These are phyloP conservation scores for Alternaria solani DNA, from an alignment of 2,329 filamentous ascomycete genomes.

Conservation along the genomic window DNA sequence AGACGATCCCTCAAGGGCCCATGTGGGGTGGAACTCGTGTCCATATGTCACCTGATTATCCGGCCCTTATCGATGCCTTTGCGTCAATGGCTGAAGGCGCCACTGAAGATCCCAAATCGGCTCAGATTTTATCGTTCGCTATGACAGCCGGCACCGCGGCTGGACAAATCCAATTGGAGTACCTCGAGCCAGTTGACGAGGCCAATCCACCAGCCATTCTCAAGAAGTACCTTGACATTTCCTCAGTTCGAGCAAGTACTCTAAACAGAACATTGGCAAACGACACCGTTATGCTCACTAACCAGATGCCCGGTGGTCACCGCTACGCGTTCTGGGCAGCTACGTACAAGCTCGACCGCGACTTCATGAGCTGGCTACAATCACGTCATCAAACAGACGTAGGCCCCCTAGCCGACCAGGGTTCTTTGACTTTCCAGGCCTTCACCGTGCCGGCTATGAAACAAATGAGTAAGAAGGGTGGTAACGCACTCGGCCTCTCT, in stretches of 20 bases:
- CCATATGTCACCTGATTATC: conserved; percentile 11
- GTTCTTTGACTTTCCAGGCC: conserved; percentile 21
- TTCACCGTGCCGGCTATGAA: conserved; percentile 20
- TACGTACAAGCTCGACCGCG: conserved; percentile 31
- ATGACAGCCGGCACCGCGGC: conserved; percentile 21
- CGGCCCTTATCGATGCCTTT: conserved; percentile 18
- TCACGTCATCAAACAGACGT: conserved; percentile 26
- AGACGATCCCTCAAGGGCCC: conserved; percentile 24
- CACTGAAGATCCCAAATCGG: conserved; percentile 31
- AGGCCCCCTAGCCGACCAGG: conserved; percentile 20
- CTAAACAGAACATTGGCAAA: conserved; percentile 21
- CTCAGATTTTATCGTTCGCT: conserved; percentile 37
- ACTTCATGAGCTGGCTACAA: conserved; percentile 28
- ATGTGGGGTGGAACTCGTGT: conserved; percentile 15
- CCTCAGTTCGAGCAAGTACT: conserved; percentile 12
- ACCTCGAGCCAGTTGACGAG: conserved; percentile 31
- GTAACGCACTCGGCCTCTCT: conserved; percentile 31
- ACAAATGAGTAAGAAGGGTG: conserved; percentile 28
- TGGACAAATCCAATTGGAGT: conserved; percentile 30
- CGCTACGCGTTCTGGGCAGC: conserved; percentile 36
- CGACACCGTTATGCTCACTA: conserved; percentile 48
- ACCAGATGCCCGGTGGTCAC: conserved; percentile 43
- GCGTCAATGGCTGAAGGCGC: conserved; percentile 20
- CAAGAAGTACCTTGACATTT: conserved; percentile 19
- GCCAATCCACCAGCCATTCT: conserved; percentile 21